Percentiles rank a stretch among this genome's conserved stretches.
These are phyloP conservation scores for Spathaspora sp. DNA, from an alignment of 1,139 yeast species.

Conservation along the genomic window DNA sequence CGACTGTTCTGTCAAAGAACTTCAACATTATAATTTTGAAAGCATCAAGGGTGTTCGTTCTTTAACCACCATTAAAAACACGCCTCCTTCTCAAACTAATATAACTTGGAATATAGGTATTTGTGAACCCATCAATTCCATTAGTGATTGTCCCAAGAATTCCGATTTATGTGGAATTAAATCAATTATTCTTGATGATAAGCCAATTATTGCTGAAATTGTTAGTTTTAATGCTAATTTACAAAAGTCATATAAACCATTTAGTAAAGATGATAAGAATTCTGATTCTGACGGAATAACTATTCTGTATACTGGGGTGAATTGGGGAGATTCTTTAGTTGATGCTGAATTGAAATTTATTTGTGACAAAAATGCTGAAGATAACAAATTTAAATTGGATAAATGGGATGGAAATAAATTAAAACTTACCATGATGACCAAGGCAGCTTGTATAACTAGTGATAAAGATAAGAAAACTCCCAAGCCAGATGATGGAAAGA, in stretches of 20 bases:
- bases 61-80: slow-evolving; percentile 40
- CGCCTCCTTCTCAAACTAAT: slow-evolving; percentile 77
- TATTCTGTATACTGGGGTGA: slow-evolving; percentile 52
- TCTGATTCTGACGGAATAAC: slow-evolving; percentile 41
- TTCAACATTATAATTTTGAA: slow-evolving; percentile 43
- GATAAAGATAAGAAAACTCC: slow-evolving; percentile 19
- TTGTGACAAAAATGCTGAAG: slow-evolving; percentile 47
- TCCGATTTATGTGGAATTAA: slow-evolving; percentile 73
- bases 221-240: slow-evolving; percentile 46
- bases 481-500: slow-evolving; percentile 21
- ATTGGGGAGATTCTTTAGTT: slow-evolving; percentile 68
- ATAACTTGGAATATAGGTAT: slow-evolving; percentile 70
- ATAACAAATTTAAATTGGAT: slow-evolving; percentile 30
- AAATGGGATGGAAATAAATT: slow-evolving; percentile 34
- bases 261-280: slow-evolving; percentile 16
- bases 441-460: slow-evolving; percentile 41
- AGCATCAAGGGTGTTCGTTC: slow-evolving; percentile 50
- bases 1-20: slow-evolving; percentile 45
- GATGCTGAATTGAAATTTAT: slow-evolving; percentile 51
- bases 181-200: slow-evolving; percentile 42
- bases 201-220: slow-evolving; percentile 51
- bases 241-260: slow-evolving; percentile 28
- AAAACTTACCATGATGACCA: slow-evolving; percentile 26
- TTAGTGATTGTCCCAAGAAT: slow-evolving; percentile 59
- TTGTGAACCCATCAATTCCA: slow-evolving; percentile 52